Conservation (phyloP, 78 protist genomes). For the Bodo saltans region DNA sequence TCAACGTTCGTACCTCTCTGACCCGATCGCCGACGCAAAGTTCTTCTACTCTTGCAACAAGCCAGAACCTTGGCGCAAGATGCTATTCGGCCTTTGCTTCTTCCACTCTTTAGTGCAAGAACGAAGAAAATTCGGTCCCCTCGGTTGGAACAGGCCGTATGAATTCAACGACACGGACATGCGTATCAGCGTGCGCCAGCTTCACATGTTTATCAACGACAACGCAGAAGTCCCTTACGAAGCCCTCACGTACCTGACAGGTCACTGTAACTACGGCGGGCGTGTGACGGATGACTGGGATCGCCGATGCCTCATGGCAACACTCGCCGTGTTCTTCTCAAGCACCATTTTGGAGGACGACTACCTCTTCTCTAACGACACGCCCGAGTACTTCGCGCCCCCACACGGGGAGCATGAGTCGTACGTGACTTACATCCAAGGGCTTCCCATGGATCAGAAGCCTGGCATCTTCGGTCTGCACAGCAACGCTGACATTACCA, state of each 20-base stretch:
- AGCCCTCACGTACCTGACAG: slow-evolving; percentile 43
- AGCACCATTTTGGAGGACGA: slow-evolving; percentile 1
- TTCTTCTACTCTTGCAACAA: slow-evolving; percentile 17
- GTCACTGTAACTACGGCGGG: slow-evolving; percentile 70
- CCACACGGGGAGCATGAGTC: slow-evolving; percentile 2
- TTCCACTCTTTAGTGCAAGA: slow-evolving; percentile 67
- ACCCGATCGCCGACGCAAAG: slow-evolving; percentile 31
- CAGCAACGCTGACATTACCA: slow-evolving; percentile 64
- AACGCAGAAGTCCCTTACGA: slow-evolving; percentile 46
- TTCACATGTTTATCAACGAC: slow-evolving; percentile 47
- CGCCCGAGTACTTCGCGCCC: slow-evolving; percentile 39
- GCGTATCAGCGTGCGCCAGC: slow-evolving; percentile 22
- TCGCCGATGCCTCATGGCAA: slow-evolving; percentile 35
- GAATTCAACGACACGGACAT: slow-evolving; percentile 64
- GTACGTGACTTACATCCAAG: slow-evolving; percentile 20
- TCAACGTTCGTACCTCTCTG: slow-evolving; percentile 35
- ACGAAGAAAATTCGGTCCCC: slow-evolving; percentile 59
- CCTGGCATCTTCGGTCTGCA: slow-evolving; percentile 80
- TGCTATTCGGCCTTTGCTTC: slow-evolving; percentile 54
- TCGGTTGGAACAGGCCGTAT: slow-evolving; percentile 68
- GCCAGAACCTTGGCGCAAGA: slow-evolving; percentile 19
- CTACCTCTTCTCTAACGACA: slow-evolving; percentile 44
- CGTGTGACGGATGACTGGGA: slow-evolving; percentile 74
- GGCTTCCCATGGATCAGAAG: neutral
- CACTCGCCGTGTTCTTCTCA: neutral